Evolutionary conservation across 2,329 filamentous ascomycete species (phyloP).

Genomic region (Trichothecium sympodiale): DNA sequence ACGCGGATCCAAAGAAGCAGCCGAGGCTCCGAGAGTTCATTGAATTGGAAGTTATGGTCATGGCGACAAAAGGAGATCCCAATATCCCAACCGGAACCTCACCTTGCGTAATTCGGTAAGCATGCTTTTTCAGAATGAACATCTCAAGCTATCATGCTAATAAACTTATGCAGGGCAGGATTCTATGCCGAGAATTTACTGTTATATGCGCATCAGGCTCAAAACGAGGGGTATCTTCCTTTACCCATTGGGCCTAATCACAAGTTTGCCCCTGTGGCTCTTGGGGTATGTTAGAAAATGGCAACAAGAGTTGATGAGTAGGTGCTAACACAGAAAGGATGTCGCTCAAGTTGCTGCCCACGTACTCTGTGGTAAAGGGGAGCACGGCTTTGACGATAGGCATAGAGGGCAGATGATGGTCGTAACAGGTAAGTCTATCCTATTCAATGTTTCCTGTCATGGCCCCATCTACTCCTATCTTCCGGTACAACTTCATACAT

Average conservation of each 20-base stretch:
- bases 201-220: slow-evolving; percentile 31
- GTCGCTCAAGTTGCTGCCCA: slow-evolving; percentile 35
- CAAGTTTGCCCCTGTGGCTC: slow-evolving; percentile 37
- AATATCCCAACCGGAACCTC: slow-evolving; percentile 26
- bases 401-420: slow-evolving; percentile 42
- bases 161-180: slow-evolving; percentile 22
- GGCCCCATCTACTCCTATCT: no score
- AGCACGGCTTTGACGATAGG: slow-evolving; percentile 35
- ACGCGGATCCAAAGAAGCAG: slow-evolving; percentile 35
- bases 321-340: no score
- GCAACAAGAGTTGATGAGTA: no score
- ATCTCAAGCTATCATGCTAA: no score
- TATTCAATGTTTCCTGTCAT: no score
- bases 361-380: slow-evolving; percentile 33
- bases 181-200: slow-evolving; percentile 43
- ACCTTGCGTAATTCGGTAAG: slow-evolving; percentile 33
- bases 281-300: slow-evolving; percentile 24
- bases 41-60: slow-evolving; percentile 31
- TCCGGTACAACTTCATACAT: no score
- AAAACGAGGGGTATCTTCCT: slow-evolving; percentile 30
- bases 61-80: slow-evolving; percentile 31
- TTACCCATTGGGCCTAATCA: slow-evolving; percentile 34
- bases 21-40: slow-evolving; percentile 39
- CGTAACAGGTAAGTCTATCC: slow-evolving; percentile 26
- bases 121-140: background rate